phyloP scores from a whole-genome alignment of 352 stramenopile species.

The Phytophthora pini region DNA sequence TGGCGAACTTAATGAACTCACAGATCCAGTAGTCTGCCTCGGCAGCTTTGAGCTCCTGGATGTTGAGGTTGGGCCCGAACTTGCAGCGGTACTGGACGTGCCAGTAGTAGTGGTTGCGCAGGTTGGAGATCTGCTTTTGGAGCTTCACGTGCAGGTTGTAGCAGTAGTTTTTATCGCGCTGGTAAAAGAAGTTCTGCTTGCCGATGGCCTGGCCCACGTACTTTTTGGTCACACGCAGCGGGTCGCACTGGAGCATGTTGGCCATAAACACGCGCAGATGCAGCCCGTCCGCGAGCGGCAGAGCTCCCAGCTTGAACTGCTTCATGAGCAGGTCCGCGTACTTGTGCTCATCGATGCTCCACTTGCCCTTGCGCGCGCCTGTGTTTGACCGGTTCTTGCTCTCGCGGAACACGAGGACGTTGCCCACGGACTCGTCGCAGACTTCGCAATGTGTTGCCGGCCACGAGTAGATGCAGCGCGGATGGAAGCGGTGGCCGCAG shows the following conservation, averaged over 20 bases:
- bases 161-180: constrained; percentile 64
- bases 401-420: constrained; percentile 60
- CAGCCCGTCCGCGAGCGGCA: constrained; percentile 72
- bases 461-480: constrained; percentile 79
- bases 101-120: constrained; percentile 88
- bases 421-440: constrained; percentile 50
- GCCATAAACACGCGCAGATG: constrained; percentile 80
- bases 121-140: constrained; percentile 78
- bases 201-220: constrained; percentile 76
- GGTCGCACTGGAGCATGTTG: constrained; percentile 80
- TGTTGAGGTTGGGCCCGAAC: constrained; percentile 60
- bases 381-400: constrained; percentile 49
- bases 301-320: constrained; percentile 75
- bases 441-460: constrained; percentile 68
- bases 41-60: constrained; percentile 69
- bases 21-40: constrained; percentile 77
- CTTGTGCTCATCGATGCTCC: constrained; percentile 76
- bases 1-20: constrained; percentile 73
- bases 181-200: constrained; percentile 84
- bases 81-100: constrained; percentile 81
- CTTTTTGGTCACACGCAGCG: constrained; percentile 85
- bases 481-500: constrained; percentile 82
- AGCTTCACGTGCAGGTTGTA: constrained; percentile 84
- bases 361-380: constrained; percentile 77
- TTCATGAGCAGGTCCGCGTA: constrained; percentile 88